Base-by-base conservation (phyloP, 139 green algal genomes). In the Chloropicon primus region DNA sequence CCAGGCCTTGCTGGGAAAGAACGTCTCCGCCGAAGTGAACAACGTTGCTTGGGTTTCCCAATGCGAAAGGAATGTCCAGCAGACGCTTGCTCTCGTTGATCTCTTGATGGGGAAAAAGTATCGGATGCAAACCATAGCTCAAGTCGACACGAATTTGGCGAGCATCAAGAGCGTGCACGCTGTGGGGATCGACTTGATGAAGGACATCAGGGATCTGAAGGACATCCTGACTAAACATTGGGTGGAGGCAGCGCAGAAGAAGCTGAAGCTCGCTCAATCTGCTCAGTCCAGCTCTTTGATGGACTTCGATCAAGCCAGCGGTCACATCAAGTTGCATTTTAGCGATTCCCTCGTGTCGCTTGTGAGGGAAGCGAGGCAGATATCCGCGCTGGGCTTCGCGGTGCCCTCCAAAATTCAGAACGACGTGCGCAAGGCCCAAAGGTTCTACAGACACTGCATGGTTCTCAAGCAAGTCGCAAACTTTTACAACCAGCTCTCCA, bases 401-500 rank as follows among this genome's bases (percentile, higher is more conserved):
- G 82, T 92, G 23, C 41, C 41, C 10, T 5, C 41, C 10, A 62
- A 62, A 17, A 62, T 62, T 62, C 41, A 62, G 41, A 62, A 62
- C 17, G 41, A 62, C 78, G 88, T 91, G 74, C 81, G 92, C 2
- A 86, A 85, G 0, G 89, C 89, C 0, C 78, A 80, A 74, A 88
- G 87, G 78, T 91, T 94, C 72, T 93, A 92, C 83, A 75, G 87
- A 54, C 91, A 95, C 53, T 87, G 89, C 73, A 88, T 93, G 87
- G 87, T 92, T 74, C 78, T 94, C 54, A 88, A 91, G 76, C 71
- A 81, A 27, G 26, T 92, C 72, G 91, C 87, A 71, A 91, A 94
- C 84, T 96, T 94, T 73, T 92, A 96, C 89, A 94, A 94, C 86
- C 87, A 93, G 81, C 91, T 93, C 62, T 75, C 80, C 1, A 90